These are phyloP conservation scores for Ballota nigra DNA, from an alignment of 257 asterid species.

Conservation along the genomic window DNA sequence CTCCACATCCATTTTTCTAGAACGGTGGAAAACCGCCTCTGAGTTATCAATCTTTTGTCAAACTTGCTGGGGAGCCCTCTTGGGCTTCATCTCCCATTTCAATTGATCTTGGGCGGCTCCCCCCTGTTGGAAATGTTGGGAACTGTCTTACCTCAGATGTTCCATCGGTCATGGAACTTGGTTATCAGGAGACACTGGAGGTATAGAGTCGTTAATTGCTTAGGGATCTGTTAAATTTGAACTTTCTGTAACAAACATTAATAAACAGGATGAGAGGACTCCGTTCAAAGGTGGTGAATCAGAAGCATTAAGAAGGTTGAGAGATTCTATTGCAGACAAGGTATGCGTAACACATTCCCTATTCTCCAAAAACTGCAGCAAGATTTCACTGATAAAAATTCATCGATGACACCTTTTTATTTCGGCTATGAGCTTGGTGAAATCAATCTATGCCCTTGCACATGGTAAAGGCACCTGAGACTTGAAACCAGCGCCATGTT, in stretches of 20 bases:
- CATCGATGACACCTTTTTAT: too few relatives aligned
- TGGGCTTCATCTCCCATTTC: constrained; percentile 69
- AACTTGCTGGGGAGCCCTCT: constrained; percentile 83
- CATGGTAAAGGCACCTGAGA: too few relatives aligned
- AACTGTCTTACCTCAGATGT: constrained; percentile 50
- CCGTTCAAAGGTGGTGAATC: constrained; percentile 95
- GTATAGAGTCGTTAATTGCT: constrained; percentile 29
- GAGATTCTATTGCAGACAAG: constrained; percentile 67
- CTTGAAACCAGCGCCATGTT: too few relatives aligned
- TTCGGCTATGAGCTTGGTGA: too few relatives aligned
- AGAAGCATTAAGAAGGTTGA: constrained; percentile 81
- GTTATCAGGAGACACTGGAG: constrained; percentile 64
- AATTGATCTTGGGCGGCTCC: constrained; percentile 45
- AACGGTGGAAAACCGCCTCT: constrained; percentile 91
- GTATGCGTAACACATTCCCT: constrained; percentile 30
- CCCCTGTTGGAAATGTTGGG: constrained; percentile 68
- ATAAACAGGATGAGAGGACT: constrained; percentile 58
- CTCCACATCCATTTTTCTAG: constrained; percentile 35
- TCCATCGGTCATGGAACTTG: constrained; percentile 73
- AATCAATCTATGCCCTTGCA: too few relatives aligned
- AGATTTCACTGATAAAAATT: not conserved
- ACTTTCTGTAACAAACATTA: constrained; percentile 13
- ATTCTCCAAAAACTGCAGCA: constrained; percentile 1
- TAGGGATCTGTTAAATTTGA: not conserved
- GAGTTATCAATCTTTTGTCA: constrained; percentile 82